Evolutionary conservation across 257 asterid species (phyloP).

Genomic region (Ophiorrhiza pumila): DNA sequence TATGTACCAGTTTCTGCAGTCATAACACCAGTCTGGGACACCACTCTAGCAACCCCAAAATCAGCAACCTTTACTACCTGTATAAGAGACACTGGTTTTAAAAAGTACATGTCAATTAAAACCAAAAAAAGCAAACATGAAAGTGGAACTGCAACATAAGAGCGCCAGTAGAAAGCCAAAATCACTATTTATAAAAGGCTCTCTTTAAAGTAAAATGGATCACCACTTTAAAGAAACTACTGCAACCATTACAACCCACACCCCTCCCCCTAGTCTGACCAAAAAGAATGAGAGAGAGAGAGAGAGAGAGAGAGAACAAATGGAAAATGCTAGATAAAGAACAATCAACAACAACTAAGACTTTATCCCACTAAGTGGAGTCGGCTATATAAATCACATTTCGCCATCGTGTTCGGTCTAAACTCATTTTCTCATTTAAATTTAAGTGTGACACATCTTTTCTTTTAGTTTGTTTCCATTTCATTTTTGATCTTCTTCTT

Average conservation of each 20-base stretch:
- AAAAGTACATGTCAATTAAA: not conserved
- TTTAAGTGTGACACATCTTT: no score
- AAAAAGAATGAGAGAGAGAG: no score
- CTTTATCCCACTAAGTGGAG: no score
- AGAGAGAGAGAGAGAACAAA: not conserved
- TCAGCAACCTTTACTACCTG: slow-evolving; percentile 98
- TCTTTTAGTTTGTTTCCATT: no score
- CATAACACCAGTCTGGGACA: slow-evolving; percentile 84
- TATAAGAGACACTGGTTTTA: slow-evolving; percentile 2
- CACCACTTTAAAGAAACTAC: not conserved
- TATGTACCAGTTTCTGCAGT: slow-evolving; percentile 99
- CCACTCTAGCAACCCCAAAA: slow-evolving; percentile 97
- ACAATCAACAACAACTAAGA: no score
- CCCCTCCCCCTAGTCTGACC: not conserved
- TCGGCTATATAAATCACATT: no score
- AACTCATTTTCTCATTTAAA: no score
- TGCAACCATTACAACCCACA: not conserved
- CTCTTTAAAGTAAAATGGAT: not conserved
- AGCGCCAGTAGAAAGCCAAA: not conserved
- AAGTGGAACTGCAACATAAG: not conserved
- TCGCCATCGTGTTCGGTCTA: no score
- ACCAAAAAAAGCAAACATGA: not conserved
- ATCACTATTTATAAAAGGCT: not conserved
- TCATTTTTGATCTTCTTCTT: no score
- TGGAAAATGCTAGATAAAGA: not conserved